Evolutionary conservation across 2,329 filamentous ascomycete species (phyloP).

Genomic region (Fusarium kyushuense): DNA sequence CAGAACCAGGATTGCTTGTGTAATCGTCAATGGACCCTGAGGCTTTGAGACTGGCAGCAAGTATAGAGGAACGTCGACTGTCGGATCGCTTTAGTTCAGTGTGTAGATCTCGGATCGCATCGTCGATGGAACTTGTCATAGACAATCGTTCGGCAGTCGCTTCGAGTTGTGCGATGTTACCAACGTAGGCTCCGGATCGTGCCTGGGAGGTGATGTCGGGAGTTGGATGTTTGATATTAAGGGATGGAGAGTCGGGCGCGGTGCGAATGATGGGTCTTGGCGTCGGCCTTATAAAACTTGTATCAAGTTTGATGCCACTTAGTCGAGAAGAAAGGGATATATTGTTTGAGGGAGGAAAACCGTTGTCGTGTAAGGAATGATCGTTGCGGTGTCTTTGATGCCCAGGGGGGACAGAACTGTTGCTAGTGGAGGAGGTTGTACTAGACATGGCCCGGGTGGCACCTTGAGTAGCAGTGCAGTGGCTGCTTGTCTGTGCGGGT

Average conservation of each 20-base stretch:
- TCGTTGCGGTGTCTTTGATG: slow-evolving; percentile 39
- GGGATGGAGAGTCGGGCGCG: slow-evolving; percentile 58
- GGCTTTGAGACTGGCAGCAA: slow-evolving; percentile 60
- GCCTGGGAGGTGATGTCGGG: slow-evolving; percentile 68
- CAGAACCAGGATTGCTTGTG: slow-evolving; percentile 40
- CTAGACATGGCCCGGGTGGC: slow-evolving; percentile 40
- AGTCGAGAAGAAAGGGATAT: slow-evolving; percentile 49
- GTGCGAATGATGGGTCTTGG: slow-evolving; percentile 63
- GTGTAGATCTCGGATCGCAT: slow-evolving; percentile 80
- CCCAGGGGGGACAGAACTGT: slow-evolving; percentile 42
- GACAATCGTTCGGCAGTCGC: slow-evolving; percentile 80
- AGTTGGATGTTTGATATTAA: slow-evolving; percentile 67
- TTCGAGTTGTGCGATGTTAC: slow-evolving; percentile 80
- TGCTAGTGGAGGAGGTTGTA: slow-evolving; percentile 38
- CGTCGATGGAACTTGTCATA: slow-evolving; percentile 79
- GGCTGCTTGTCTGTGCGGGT: slow-evolving; percentile 35
- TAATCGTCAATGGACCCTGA: slow-evolving; percentile 51
- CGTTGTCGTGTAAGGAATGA: slow-evolving; percentile 39
- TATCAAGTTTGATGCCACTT: slow-evolving; percentile 60
- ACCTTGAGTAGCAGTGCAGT: slow-evolving; percentile 36
- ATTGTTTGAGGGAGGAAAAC: slow-evolving; percentile 25
- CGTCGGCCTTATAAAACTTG: slow-evolving; percentile 55
- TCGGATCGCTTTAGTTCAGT: slow-evolving; percentile 77
- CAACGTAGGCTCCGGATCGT: slow-evolving; percentile 70
- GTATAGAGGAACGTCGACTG: slow-evolving; percentile 73